Evolutionary conservation across 257 asterid genomes (phyloP), one percentile per base, ranked within the genome.

Genomic region (Lycium ferocissimum): DNA sequence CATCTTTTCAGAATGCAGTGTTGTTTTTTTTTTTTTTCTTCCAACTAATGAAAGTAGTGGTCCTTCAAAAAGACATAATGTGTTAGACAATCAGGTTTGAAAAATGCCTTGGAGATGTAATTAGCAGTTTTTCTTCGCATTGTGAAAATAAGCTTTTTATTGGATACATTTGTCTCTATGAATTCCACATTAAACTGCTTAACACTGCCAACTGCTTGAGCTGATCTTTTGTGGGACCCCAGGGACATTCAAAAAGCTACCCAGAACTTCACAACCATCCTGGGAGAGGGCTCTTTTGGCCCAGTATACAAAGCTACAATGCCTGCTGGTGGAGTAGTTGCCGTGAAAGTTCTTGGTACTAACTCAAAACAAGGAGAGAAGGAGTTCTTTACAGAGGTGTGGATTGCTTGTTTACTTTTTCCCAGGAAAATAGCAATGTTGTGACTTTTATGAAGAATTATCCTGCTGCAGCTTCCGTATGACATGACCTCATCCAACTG

Each of bases 231-330:
- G 67, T 86, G 83, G 83, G 66, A 82, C 80, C 81, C 56, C 93
- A 97, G 99, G 90, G 99, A 95, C 85, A 91, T 97, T 80, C 99
- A 95, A 87, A 97, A 89, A 89, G 98, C 97, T 70, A 97, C 99
- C 51, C 90, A 90, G 59, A 93, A 92, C 89, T 97, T 97, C 92
- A 94, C 98, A 20, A 94, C 95, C 58, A 82, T 93, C 63, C 83
- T 97, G 83, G 99, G 99, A 53, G 93, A 97, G 92, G 99, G 99
- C 83, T 97, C 99, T 33, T 97, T 95, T 87, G 99, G 99, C 49
- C 98, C 98, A 1, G 99, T 97, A 66, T 97, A 92, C 89, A 97
- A 94, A 92, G 99, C 98, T 90, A 71, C 81, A 86, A 90, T 94
- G 98, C 93, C 96, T 65, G 87, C 89, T 78, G 98, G 97, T 79